Conservation (phyloP, 768 basidiomycete genomes). For the Amanita exitialis region DNA sequence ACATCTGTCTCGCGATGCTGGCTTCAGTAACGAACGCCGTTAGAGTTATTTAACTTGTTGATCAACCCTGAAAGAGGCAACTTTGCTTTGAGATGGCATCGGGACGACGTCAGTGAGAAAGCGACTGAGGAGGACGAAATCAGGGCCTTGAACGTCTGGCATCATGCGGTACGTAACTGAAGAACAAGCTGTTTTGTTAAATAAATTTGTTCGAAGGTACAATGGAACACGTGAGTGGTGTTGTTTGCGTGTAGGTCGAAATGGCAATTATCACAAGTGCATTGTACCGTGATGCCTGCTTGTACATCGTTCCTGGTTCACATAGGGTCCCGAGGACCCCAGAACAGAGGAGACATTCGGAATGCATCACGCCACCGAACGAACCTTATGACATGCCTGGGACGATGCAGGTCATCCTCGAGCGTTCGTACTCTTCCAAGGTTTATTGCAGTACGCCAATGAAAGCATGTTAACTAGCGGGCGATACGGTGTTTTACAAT, state of each 20-base stretch:
- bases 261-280: conserved; percentile 29
- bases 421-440: conserved; percentile 29
- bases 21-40: not conserved
- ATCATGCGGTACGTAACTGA: conserved; percentile 46
- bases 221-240: conserved; percentile 70
- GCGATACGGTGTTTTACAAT: conserved; percentile 75
- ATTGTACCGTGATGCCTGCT: conserved; percentile 56
- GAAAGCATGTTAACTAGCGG: conserved; percentile 28
- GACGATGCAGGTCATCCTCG: conserved; percentile 39
- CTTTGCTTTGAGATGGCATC: conserved; percentile 73
- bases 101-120: conserved; percentile 59
- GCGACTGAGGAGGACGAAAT: conserved; percentile 53
- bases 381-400: conserved; percentile 68
- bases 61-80: conserved; percentile 57
- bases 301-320: conserved; percentile 62
- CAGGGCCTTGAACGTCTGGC: conserved; percentile 45
- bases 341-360: conserved; percentile 48
- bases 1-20: not conserved
- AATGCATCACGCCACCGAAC: conserved; percentile 34
- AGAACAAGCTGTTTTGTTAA: not conserved
- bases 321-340: conserved; percentile 48
- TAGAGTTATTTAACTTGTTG: conserved; percentile 69
- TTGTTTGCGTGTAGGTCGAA: not conserved
- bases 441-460: not conserved
- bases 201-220: conserved; percentile 32